Evolutionary conservation across 2,329 filamentous ascomycete genomes (phyloP).

Genomic region (Pestalotiopsis sp.): DNA sequence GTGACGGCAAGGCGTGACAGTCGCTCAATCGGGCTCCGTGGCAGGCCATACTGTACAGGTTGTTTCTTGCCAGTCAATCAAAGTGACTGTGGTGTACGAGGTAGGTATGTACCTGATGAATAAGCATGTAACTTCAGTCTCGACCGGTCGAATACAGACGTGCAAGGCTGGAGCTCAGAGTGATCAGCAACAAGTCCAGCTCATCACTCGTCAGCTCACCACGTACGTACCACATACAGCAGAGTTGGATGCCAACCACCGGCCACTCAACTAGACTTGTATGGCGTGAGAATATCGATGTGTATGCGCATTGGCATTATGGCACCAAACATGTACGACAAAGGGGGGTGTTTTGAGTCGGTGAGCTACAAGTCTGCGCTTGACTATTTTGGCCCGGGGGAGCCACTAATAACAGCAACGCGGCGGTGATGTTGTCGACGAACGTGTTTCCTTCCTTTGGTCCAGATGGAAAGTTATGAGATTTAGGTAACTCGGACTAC

Average conservation of each 20-base stretch:
- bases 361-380: background rate
- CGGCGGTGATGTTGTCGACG: background rate
- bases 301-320: background rate
- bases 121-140: background rate
- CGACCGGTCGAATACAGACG: background rate
- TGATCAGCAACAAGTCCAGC: too few relatives aligned
- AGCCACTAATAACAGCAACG: background rate
- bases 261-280: background rate
- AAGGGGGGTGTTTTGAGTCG: background rate
- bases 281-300: background rate
- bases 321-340: background rate
- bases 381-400: background rate
- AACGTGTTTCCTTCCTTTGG: background rate
- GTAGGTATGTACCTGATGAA: background rate
- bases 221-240: background rate
- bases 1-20: background rate
- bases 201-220: background rate
- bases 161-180: background rate
- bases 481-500: background rate
- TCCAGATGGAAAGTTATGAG: background rate
- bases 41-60: background rate
- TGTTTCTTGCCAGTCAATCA: background rate
- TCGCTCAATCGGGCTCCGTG: background rate
- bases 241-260: background rate
- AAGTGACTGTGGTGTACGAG: background rate